A percentile compares a stretch with the other conserved stretches of the same genome.
Evolutionary conservation across 305 asterid species (phyloP).

Genomic region (Salvia sclarea): DNA sequence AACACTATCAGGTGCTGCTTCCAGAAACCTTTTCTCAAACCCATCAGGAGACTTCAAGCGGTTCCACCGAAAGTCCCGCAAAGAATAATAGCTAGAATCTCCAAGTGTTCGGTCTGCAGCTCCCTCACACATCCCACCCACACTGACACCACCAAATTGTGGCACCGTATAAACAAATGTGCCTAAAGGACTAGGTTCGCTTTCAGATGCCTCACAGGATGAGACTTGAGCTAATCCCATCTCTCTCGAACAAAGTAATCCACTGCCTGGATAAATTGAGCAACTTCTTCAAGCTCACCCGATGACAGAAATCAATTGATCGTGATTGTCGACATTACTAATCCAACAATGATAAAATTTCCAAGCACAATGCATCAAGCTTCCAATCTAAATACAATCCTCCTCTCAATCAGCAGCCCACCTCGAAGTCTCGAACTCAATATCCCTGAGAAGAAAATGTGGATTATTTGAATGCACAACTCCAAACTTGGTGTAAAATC

Average conservation of each 20-base stretch:
- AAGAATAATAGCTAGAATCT: constrained; percentile 42
- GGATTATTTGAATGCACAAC: constrained; percentile 14
- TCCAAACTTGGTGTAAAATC: constrained; percentile 17
- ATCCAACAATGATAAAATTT: constrained; percentile 11
- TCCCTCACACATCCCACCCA: constrained; percentile 41
- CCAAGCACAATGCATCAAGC: constrained; percentile 22
- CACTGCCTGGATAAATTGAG: background rate
- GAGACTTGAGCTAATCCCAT: constrained; percentile 74
- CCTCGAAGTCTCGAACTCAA: constrained; percentile 12
- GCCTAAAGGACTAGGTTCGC: constrained; percentile 37
- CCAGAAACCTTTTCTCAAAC: constrained; percentile 32
- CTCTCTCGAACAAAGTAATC: constrained; percentile 16
- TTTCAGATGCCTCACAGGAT: constrained; percentile 47
- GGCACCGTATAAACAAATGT: constrained; percentile 38
- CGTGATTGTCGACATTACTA: background rate
- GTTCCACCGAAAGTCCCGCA: constrained; percentile 44
- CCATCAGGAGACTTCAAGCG: constrained; percentile 40
- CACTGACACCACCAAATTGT: constrained; percentile 33
- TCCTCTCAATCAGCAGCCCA: constrained; percentile 25
- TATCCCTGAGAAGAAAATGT: constrained; percentile 11
- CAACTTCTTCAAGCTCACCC: constrained; percentile 6
- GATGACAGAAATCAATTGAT: constrained; percentile 1
- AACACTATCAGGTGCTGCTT: constrained; percentile 31
- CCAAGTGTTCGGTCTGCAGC: constrained; percentile 30
- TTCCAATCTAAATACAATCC: constrained; percentile 13